Evolutionary conservation across 768 basidiomycete species (phyloP).

Genomic region (Coprinellus micaceus): DNA sequence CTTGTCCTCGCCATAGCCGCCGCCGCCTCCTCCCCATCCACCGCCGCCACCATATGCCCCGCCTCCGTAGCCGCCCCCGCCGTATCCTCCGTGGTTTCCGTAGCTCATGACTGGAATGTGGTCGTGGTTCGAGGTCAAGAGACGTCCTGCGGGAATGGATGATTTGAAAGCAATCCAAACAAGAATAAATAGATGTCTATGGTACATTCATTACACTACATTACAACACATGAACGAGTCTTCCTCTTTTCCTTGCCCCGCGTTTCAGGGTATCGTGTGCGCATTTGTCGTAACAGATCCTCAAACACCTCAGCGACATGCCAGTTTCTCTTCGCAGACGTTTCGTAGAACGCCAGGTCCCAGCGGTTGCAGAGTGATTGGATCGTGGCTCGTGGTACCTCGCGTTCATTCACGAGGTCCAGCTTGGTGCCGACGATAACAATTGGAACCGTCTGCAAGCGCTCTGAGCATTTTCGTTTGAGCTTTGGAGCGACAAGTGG

Average conservation of each 20-base stretch:
- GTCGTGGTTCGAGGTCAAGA: constrained; percentile 6
- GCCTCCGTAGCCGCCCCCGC: constrained; percentile 32
- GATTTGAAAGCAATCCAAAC: not conserved
- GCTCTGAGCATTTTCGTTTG: constrained; percentile 1
- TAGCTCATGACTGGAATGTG: constrained; percentile 14
- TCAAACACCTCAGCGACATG: constrained; percentile 76
- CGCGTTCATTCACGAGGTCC: constrained; percentile 77
- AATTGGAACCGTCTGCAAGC: constrained; percentile 60
- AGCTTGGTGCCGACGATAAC: constrained; percentile 85
- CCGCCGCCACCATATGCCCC: constrained; percentile 40
- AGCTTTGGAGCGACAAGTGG: not conserved
- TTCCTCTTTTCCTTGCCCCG: constrained; percentile 28
- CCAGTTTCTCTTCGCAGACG: constrained; percentile 85
- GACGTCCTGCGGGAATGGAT: constrained; percentile 8
- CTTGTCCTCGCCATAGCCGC: constrained; percentile 59
- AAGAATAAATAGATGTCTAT: not conserved
- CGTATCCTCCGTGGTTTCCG: constrained; percentile 17
- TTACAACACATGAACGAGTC: not conserved
- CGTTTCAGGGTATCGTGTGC: constrained; percentile 55
- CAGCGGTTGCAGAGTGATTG: constrained; percentile 61
- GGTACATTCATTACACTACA: not conserved
- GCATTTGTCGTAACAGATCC: constrained; percentile 74
- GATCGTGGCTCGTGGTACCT: constrained; percentile 64
- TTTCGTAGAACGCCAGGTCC: constrained; percentile 80
- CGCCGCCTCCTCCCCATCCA: constrained; percentile 49